Percentiles rank a stretch among this genome's conserved stretches.
Evolutionary conservation across 352 stramenopile species (phyloP).

Genomic region (Phytopythium ostracodes): DNA sequence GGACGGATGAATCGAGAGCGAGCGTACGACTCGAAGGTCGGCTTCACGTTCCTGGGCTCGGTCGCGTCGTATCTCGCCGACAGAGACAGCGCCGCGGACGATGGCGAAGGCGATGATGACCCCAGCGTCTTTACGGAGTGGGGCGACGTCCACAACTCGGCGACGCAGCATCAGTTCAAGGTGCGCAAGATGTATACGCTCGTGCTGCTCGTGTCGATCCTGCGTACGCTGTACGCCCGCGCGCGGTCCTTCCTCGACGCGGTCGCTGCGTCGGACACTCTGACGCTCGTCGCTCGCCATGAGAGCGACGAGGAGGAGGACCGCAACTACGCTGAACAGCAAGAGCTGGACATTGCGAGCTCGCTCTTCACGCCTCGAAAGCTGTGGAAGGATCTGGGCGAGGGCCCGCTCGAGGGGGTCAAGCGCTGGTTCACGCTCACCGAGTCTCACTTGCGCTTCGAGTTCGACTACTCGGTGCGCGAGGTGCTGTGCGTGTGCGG

Average conservation of each 20-base stretch:
- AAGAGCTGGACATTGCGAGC: constrained; percentile 62
- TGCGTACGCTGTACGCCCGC: constrained; percentile 67
- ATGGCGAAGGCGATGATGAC: not conserved
- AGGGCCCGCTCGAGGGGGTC: constrained; percentile 65
- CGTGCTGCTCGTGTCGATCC: constrained; percentile 77
- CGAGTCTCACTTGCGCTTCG: constrained; percentile 72
- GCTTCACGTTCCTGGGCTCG: constrained; percentile 62
- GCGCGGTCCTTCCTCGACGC: constrained; percentile 48
- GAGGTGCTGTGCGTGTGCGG: constrained; percentile 67
- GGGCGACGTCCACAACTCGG: constrained; percentile 22
- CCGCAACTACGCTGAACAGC: constrained; percentile 16
- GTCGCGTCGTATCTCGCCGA: constrained; percentile 22
- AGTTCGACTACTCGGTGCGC: constrained; percentile 79
- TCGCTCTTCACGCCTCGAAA: constrained; percentile 77
- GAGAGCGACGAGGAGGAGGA: constrained; percentile 6
- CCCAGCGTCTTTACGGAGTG: constrained; percentile 27
- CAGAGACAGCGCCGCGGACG: constrained; percentile 12
- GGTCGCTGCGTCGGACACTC: constrained; percentile 3
- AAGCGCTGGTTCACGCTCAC: constrained; percentile 80
- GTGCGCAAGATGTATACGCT: constrained; percentile 82
- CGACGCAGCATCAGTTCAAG: constrained; percentile 39
- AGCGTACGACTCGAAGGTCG: constrained; percentile 42
- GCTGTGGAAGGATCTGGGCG: constrained; percentile 60
- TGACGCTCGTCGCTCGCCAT: not conserved
- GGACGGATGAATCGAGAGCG: constrained; percentile 1